Base-by-base conservation (phyloP, 2,329 filamentous ascomycete species). In the Ophiostoma sp. region DNA sequence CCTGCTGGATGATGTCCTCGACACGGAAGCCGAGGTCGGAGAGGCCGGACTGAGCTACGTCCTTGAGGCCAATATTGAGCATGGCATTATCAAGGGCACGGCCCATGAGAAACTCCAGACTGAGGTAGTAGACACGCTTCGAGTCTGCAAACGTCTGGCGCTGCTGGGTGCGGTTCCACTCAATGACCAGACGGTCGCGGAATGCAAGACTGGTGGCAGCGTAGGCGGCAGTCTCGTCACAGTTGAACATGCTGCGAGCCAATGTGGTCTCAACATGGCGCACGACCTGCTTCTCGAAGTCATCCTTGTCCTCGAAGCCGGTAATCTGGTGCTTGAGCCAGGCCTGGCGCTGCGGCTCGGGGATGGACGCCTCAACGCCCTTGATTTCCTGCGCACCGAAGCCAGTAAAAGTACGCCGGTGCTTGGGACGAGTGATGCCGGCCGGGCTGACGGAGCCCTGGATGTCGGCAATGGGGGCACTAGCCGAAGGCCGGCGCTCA, bases 81-180 rank as follows among this genome's bases (percentile, higher is more conserved):
- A 99, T 97, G 72, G 95, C 94, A 86, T 99, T 99, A 83, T 99
- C 95, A 72, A 99, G 82, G 64, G 95, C 91, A 76, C 95, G 86
- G 58, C 95, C 95, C 95, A 99, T 99, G 75, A 99, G 81, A 75
- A 99, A 99, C 80, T 99, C 95, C 69, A 99, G 87, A 73, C 93
- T 97, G 70, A 99, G 86, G 77, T 99, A 99, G 82, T 99, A 99
- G 74, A 99, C 86, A 71, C 95, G 88, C 85, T 99, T 99, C 79
- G 87, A 88, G 77, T 98, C 95, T 69, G 86, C 84, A 75, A 91
- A 92, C 0, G 94, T 97, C 80, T 99, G 95, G 70, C 89, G 89
- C 82, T 99, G 95, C 81, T 99, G 95, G 64, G 95, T 99, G 80
- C 89, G 93, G 82, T 98, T 99, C 95, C 95, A 99, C 74, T 96